A percentile compares a stretch with the other conserved stretches of the same genome.
These are phyloP conservation scores for Candida tibetensis DNA, from an alignment of 805 yeast genomes.

Conservation along the genomic window DNA sequence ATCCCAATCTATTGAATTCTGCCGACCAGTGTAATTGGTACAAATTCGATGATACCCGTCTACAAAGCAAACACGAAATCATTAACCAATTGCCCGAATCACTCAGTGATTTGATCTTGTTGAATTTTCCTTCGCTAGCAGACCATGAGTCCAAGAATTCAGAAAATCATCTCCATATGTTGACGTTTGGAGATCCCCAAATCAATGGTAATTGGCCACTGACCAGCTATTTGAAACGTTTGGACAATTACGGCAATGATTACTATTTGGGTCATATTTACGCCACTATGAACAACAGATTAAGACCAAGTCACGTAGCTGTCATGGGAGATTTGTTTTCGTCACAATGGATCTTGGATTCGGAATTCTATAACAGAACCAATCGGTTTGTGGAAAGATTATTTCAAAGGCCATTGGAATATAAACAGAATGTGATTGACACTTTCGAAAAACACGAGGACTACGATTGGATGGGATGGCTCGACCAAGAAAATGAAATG, in stretches of 20 bases:
- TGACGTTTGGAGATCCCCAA: slow-evolving; percentile 96
- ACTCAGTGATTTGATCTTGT: slow-evolving; percentile 14
- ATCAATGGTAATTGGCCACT: slow-evolving; percentile 82
- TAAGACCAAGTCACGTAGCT: slow-evolving; percentile 75
- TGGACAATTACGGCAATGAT: slow-evolving; percentile 91
- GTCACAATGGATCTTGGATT: slow-evolving; percentile 90
- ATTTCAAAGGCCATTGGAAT: slow-evolving; percentile 56
- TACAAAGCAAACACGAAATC: slow-evolving; percentile 6
- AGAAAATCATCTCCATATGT: slow-evolving; percentile 54
- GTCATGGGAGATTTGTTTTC: slow-evolving; percentile 93
- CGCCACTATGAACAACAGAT: slow-evolving; percentile 55
- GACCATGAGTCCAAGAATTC: slow-evolving; percentile 8
- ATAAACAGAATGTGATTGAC: slow-evolving; percentile 48
- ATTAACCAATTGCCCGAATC: slow-evolving; percentile 14
- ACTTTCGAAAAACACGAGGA: slow-evolving; percentile 48
- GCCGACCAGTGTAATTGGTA: slow-evolving; percentile 62
- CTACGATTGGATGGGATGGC: slow-evolving; percentile 52
- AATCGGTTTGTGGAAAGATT: slow-evolving; percentile 68
- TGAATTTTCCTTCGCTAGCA: slow-evolving; percentile 21
- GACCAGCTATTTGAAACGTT: slow-evolving; percentile 66
- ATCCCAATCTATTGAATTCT: slow-evolving; percentile 57
- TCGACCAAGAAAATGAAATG: slow-evolving; percentile 40
- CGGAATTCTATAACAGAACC: slow-evolving; percentile 80
- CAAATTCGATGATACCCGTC: slow-evolving; percentile 11
- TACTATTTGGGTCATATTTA: slow-evolving; percentile 83